A percentile compares a stretch with the other conserved stretches of the same genome.
Conservation (phyloP, 805 yeast genomes). For the Nakazawaea ambrosiae region DNA sequence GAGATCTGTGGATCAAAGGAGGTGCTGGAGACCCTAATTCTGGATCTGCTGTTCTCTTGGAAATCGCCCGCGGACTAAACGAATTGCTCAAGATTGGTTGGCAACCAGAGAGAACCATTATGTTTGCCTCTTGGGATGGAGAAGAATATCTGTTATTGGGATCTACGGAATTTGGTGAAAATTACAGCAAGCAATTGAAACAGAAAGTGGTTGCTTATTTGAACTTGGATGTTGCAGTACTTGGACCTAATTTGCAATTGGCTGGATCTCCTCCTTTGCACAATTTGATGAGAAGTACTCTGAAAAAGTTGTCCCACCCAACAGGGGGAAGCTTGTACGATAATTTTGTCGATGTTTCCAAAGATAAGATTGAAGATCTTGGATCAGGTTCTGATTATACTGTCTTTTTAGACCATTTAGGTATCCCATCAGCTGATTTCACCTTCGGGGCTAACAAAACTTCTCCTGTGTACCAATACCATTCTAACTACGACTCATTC, state of each 20-base stretch:
- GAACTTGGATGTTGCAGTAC: slow-evolving; percentile 60
- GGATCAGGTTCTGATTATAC: slow-evolving; percentile 74
- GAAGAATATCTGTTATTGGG: slow-evolving; percentile 71
- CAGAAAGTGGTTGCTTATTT: slow-evolving; percentile 57
- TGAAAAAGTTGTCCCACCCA: slow-evolving; percentile 44
- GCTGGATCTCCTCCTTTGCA: slow-evolving; percentile 57
- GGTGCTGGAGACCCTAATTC: slow-evolving; percentile 79
- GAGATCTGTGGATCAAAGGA: slow-evolving; percentile 76
- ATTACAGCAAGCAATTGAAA: slow-evolving; percentile 36
- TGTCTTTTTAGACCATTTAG: slow-evolving; percentile 51
- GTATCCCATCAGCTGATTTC: slow-evolving; percentile 53
- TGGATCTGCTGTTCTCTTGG: slow-evolving; percentile 61
- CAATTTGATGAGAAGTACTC: slow-evolving; percentile 33
- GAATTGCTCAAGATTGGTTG: slow-evolving; percentile 49
- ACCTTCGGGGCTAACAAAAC: slow-evolving; percentile 39
- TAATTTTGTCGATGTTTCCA: slow-evolving; percentile 25
- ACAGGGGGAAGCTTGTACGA: slow-evolving; percentile 23
- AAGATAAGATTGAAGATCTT: slow-evolving; percentile 33
- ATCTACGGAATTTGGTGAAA: slow-evolving; percentile 73
- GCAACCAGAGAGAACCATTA: slow-evolving; percentile 66
- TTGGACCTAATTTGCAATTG: slow-evolving; percentile 45
- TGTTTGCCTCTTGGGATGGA: slow-evolving; percentile 77
- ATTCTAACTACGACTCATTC: slow-evolving; percentile 66
- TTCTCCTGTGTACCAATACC: slow-evolving; percentile 67
- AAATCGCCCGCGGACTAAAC: slow-evolving; percentile 54